Evolutionary conservation across 306 rosid genomes (phyloP).

Genomic region (Castanopsis chinensis): DNA sequence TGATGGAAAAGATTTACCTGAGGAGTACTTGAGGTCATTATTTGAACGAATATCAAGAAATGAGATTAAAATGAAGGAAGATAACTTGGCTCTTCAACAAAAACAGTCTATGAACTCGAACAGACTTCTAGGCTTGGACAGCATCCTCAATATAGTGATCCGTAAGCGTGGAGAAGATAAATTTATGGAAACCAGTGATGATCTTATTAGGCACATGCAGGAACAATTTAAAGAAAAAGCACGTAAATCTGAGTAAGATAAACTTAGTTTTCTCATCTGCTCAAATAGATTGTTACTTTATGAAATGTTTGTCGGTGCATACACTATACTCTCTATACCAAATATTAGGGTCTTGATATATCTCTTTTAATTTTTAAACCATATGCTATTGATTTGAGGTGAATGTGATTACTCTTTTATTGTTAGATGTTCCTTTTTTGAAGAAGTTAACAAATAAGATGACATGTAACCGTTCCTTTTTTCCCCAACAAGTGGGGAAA

Average conservation of each 20-base stretch:
- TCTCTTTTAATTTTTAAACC: neutral
- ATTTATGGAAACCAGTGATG: conserved; percentile 89
- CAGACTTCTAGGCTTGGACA: conserved; percentile 82
- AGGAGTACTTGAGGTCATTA: conserved; percentile 80
- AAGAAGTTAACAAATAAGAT: neutral
- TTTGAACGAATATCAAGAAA: conserved; percentile 85
- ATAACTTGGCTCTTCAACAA: conserved; percentile 71
- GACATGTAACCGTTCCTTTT: conserved; percentile 1
- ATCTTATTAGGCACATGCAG: conserved; percentile 95
- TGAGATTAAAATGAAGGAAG: conserved; percentile 98
- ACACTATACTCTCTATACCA: neutral
- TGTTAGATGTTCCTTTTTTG: neutral
- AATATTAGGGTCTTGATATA: neutral
- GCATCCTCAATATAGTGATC: conserved; percentile 88
- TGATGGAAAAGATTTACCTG: conserved; percentile 97
- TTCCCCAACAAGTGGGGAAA: too few relatives aligned
- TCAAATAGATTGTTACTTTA: conserved; percentile 13
- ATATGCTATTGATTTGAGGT: neutral
- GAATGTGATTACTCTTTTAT: neutral
- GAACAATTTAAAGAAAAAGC: conserved; percentile 97
- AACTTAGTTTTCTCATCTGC: conserved; percentile 16
- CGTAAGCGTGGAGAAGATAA: conserved; percentile 69
- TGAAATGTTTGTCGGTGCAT: conserved; percentile 15
- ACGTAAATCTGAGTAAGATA: conserved; percentile 92
- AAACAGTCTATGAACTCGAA: conserved; percentile 76